Conservation (phyloP, 129 eudicot species). For the carrot (Daucus carota) region DH1_v3.0 NC_030382.2:55528001-55528500, state of each 20-base stretch:
- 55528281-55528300: not conserved
- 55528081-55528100: not conserved
- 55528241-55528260: not conserved
- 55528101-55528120: not conserved
- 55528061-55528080: not conserved
- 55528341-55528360: not conserved
- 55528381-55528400: not conserved
- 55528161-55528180: no score
- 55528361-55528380: not conserved
- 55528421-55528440: not conserved
- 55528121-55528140: not conserved
- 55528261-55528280: not conserved
- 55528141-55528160: not conserved
- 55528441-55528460: not conserved
- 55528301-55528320: not conserved
- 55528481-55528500: constrained; percentile 88
- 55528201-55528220: not conserved
- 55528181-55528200: not conserved
- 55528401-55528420: not conserved
- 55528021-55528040: not conserved
- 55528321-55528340: not conserved
- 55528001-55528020: constrained; percentile 90
- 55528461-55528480: not conserved
- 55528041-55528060: not conserved
- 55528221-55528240: not conserved